Evolutionary conservation across 768 basidiomycete genomes (phyloP).

Genomic region (Pilatotrama ljubarskyi): DNA sequence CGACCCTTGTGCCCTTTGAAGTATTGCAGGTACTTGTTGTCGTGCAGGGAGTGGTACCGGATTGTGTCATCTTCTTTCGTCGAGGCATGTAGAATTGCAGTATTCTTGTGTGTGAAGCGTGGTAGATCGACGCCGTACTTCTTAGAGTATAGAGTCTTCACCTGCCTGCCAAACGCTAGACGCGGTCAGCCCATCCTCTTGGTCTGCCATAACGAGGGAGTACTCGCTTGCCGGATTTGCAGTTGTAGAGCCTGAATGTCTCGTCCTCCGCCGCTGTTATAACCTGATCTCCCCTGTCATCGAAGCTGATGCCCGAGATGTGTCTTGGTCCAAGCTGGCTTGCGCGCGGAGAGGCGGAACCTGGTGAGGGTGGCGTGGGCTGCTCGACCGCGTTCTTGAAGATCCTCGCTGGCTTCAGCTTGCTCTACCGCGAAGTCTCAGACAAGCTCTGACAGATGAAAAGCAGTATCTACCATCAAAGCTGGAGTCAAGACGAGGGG

Average conservation of each 20-base stretch:
- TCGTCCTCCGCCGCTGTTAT: conserved; percentile 93
- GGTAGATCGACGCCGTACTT: conserved; percentile 97
- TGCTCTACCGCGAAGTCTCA: conserved; percentile 45
- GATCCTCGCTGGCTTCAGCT: conserved; percentile 86
- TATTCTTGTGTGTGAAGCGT: conserved; percentile 90
- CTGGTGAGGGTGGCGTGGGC: conserved; percentile 45
- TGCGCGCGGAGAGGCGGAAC: conserved; percentile 33
- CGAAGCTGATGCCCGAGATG: conserved; percentile 88
- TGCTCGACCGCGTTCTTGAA: conserved; percentile 79
- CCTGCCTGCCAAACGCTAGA: conserved; percentile 46
- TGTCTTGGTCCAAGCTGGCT: conserved; percentile 50
- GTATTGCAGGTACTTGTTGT: conserved; percentile 95
- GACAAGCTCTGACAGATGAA: background rate
- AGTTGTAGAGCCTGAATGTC: conserved; percentile 85
- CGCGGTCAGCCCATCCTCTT: conserved; percentile 30
- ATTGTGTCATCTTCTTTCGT: conserved; percentile 96
- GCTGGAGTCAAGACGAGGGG: conserved; percentile 27
- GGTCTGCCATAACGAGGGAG: conserved; percentile 18
- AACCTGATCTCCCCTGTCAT: conserved; percentile 84
- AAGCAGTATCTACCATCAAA: conserved; percentile 33
- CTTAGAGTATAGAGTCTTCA: conserved; percentile 84
- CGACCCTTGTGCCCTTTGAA: conserved; percentile 92
- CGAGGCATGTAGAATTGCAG: conserved; percentile 83
- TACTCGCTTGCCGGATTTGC: conserved; percentile 92
- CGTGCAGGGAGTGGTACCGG: conserved; percentile 92